Evolutionary conservation across 495 filamentous ascomycete genomes (phyloP).

Genomic region (Neurospora hispaniola): DNA sequence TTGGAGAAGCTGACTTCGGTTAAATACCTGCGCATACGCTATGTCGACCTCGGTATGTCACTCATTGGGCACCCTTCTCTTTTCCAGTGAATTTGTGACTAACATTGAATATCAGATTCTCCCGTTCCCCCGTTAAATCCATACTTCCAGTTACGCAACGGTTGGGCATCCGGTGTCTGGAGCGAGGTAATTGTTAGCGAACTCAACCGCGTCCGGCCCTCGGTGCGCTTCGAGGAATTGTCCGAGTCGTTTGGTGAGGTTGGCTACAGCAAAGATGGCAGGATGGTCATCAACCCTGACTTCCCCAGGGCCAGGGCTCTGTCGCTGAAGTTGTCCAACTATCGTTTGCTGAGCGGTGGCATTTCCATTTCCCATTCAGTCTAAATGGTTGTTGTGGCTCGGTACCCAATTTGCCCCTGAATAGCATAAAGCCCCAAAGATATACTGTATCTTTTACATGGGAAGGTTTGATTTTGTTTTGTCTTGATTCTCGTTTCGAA

Average conservation of each 20-base stretch:
- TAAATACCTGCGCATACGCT: constrained; percentile 53
- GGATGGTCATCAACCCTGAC: constrained; percentile 35
- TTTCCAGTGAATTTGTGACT: neutral
- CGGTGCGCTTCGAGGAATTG: constrained; percentile 46
- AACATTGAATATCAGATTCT: constrained; percentile 29
- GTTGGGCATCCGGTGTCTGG: constrained; percentile 56
- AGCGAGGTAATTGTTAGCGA: constrained; percentile 50
- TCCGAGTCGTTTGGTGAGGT: constrained; percentile 44
- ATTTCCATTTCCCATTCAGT: constrained; percentile 17
- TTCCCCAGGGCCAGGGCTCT: constrained; percentile 34
- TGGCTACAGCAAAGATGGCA: constrained; percentile 40
- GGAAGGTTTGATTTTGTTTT: neutral
- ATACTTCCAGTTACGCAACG: constrained; percentile 49
- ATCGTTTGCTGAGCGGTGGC: constrained; percentile 31
- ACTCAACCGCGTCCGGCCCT: constrained; percentile 42
- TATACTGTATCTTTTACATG: neutral
- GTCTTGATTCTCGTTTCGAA: neutral
- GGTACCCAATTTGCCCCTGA: neutral
- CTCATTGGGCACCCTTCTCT: neutral
- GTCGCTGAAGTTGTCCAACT: constrained; percentile 38
- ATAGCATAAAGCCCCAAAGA: neutral
- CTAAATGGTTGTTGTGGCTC: neutral
- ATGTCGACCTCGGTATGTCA: constrained; percentile 55
- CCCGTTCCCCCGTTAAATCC: constrained; percentile 52
- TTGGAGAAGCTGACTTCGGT: constrained; percentile 43